Evolutionary conservation across 768 basidiomycete genomes (phyloP).

Genomic region (Termitomyces sp.): DNA sequence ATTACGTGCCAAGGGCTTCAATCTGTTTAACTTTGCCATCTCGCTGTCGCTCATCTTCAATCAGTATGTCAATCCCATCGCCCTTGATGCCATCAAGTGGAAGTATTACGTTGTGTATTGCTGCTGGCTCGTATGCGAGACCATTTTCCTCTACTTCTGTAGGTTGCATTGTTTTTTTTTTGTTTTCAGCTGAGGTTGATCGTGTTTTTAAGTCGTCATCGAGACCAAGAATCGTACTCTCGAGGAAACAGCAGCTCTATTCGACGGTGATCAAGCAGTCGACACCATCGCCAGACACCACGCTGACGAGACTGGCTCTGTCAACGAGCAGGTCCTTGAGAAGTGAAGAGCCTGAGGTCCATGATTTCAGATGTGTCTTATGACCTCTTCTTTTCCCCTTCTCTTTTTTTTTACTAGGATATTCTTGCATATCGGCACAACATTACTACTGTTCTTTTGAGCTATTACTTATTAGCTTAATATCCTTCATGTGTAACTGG

Average conservation of each 20-base stretch:
- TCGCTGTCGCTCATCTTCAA: slow-evolving; percentile 83
- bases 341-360: slow-evolving; percentile 8
- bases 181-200: not conserved
- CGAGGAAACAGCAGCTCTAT: slow-evolving; percentile 78
- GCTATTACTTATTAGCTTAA: slow-evolving; percentile 1
- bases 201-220: slow-evolving; percentile 34
- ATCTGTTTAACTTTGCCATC: slow-evolving; percentile 72
- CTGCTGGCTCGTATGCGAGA: slow-evolving; percentile 63
- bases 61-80: slow-evolving; percentile 84
- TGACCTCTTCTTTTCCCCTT: not conserved
- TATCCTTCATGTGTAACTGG: slow-evolving; percentile 1
- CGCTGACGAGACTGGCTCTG: slow-evolving; percentile 29
- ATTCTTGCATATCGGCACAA: not conserved
- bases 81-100: slow-evolving; percentile 58
- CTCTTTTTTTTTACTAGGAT: slow-evolving; percentile 1
- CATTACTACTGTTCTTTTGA: slow-evolving; percentile 1
- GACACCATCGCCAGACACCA: slow-evolving; percentile 26
- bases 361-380: not conserved
- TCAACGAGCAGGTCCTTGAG: slow-evolving; percentile 21
- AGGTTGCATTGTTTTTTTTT: slow-evolving; percentile 8
- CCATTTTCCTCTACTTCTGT: slow-evolving; percentile 60
- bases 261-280: slow-evolving; percentile 61
- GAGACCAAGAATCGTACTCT: slow-evolving; percentile 72
- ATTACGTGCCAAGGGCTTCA: slow-evolving; percentile 84
- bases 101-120: slow-evolving; percentile 80